Evolutionary conservation across 768 basidiomycete species (phyloP), one percentile per base, ranked within the genome.

Genomic region (Boletus subparvulus): DNA sequence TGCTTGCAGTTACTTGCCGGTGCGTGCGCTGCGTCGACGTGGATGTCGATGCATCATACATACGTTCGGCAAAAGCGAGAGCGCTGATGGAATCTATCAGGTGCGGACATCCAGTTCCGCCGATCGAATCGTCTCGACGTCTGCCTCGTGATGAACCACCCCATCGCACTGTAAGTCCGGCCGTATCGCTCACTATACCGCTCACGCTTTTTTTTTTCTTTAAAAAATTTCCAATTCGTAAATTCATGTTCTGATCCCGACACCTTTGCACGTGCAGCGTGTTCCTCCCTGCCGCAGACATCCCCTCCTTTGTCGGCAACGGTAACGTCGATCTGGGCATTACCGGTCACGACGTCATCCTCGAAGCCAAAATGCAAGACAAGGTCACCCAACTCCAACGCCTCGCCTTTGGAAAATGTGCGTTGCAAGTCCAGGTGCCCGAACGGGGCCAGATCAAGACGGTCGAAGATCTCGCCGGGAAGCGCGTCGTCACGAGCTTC

Each of bases 271-370:
- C 32, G 11, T 32, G 14, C 70, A 98, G 96, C 8, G 89, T 99
- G 24, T 98, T 99, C 75, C 88, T 98, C 24, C 95, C 97, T 24
- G 97, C 97, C 1, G 80, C 90, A 6, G 97, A 99, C 68, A 99
- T 99, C 61, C 95, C 97, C 11, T 96, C 94, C 30, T 99, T 98
- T 73, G 97, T 99, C 44, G 97, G 94, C 42, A 94, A 96, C 70
- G 97, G 97, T 47, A 90, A 94, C 67, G 90, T 99, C 66, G 92
- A 98, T 65, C 80, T 99, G 43, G 97, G 97, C 7, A 97, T 99
- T 65, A 98, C 97, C 10, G 97, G 97, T 5, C 94, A 98, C 75
- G 97, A 99, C 77, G 92, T 97, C 60, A 91, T 98, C 61, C 83
- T 95, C 45, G 96, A 99, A 73, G 81, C 94, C 3, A 75, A 86